These are phyloP conservation scores for Haplosporangium sp. DNA, from an alignment of 371 early-diverging fungal genomes.

Conservation along the genomic window DNA sequence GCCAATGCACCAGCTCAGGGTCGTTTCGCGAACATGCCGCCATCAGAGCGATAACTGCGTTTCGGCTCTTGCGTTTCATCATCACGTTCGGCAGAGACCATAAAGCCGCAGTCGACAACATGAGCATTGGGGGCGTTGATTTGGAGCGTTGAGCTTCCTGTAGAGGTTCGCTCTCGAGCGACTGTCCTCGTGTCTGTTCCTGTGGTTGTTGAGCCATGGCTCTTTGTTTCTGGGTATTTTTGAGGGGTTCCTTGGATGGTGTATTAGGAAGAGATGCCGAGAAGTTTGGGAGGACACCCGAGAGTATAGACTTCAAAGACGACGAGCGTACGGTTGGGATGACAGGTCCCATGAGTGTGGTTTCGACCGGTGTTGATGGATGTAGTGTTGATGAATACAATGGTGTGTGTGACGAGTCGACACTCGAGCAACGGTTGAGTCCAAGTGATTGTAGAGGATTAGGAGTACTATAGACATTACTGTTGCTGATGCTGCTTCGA, in stretches of 20 bases:
- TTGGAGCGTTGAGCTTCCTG: neutral
- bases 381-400: neutral
- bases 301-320: constrained; percentile 10
- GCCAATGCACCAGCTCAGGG: constrained; percentile 34
- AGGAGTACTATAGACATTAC: neutral
- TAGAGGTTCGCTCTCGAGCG: neutral
- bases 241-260: neutral
- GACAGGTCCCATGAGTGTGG: constrained; percentile 6
- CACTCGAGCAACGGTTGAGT: constrained; percentile 4
- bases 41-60: constrained; percentile 48
- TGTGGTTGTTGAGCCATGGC: neutral
- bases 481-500: constrained; percentile 13
- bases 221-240: neutral
- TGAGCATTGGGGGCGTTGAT: constrained; percentile 8
- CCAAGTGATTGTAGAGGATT: neutral
- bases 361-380: neutral
- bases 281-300: constrained; percentile 10
- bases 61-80: constrained; percentile 45
- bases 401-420: constrained; percentile 5
- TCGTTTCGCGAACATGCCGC: constrained; percentile 46
- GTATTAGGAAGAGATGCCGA: neutral
- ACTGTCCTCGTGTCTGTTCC: neutral
- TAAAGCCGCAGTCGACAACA: constrained; percentile 33
- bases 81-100: constrained; percentile 32
- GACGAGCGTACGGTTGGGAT: constrained; percentile 26